Conservation (phyloP, 345 rosid genomes). For the Arabis alpina region DNA sequence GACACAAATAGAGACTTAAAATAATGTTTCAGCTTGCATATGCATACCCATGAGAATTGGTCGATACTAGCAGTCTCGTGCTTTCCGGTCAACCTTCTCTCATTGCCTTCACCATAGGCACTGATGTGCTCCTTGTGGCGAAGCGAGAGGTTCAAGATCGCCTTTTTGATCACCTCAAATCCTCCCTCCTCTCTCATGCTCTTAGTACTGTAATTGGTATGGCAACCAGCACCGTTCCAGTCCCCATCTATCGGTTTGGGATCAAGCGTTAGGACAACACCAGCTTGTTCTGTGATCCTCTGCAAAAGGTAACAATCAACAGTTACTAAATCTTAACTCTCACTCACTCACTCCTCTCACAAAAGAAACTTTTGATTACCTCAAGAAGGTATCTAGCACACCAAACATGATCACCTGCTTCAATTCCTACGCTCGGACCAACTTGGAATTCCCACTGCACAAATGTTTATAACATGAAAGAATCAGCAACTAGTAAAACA, state of each 20-base stretch:
- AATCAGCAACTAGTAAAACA: slow-evolving; percentile 3
- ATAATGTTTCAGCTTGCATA: not conserved
- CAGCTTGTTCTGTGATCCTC: slow-evolving; percentile 99
- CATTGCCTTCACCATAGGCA: slow-evolving; percentile 98
- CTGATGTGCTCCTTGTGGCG: slow-evolving; percentile 88
- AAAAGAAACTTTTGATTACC: slow-evolving; percentile 49
- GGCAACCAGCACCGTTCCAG: slow-evolving; percentile 99
- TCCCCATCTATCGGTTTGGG: slow-evolving; percentile 98
- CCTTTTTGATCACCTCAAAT: slow-evolving; percentile 83
- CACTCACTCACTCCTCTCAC: not conserved
- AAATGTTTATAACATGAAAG: slow-evolving; percentile 20
- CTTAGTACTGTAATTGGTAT: slow-evolving; percentile 96
- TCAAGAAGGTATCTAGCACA: slow-evolving; percentile 95
- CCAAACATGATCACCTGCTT: slow-evolving; percentile 94
- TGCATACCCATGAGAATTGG: slow-evolving; percentile 85
- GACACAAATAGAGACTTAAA: not conserved
- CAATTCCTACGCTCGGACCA: slow-evolving; percentile 97
- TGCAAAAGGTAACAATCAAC: slow-evolving; percentile 42
- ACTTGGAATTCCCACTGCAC: slow-evolving; percentile 98
- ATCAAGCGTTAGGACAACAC: slow-evolving; percentile 89
- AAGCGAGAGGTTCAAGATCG: slow-evolving; percentile 86
- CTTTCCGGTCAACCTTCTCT: slow-evolving; percentile 95
- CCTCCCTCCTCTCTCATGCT: slow-evolving; percentile 97
- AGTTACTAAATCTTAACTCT: slow-evolving; percentile 13
- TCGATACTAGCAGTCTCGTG: slow-evolving; percentile 95